Conservation (phyloP, 106 monocot genomes). For the Dendrobium officinale region DNA sequence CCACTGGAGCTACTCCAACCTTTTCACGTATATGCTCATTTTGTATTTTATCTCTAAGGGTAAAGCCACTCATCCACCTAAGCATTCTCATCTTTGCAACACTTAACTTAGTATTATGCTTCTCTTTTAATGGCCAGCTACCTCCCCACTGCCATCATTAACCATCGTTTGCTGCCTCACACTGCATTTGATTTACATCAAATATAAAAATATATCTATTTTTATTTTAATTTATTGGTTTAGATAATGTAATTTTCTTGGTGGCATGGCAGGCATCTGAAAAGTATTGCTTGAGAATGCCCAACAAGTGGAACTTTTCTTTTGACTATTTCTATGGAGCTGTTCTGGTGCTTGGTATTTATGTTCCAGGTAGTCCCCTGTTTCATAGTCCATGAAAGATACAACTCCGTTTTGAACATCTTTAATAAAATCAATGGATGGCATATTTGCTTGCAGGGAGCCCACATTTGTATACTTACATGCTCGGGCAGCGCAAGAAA, state of each 20-base stretch:
- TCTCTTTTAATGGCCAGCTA: too few species aligned
- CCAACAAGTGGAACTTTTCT: slow-evolving; percentile 65
- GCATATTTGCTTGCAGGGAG: slow-evolving; percentile 16
- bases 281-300: slow-evolving; percentile 68
- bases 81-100: too few species aligned
- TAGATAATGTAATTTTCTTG: not conserved
- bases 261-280: slow-evolving; percentile 38
- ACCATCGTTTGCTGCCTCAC: too few species aligned
- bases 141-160: too few species aligned
- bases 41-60: too few species aligned
- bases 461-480: slow-evolving; percentile 25
- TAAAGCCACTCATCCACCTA: too few species aligned
- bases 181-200: too few species aligned
- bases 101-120: too few species aligned
- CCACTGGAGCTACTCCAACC: too few species aligned
- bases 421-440: not conserved
- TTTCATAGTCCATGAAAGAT: not conserved
- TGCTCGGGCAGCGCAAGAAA: slow-evolving; percentile 25
- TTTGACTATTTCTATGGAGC: slow-evolving; percentile 58
- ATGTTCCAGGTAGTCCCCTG: slow-evolving; percentile 38
- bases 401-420: not conserved
- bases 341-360: slow-evolving; percentile 35
- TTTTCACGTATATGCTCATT: too few species aligned
- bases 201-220: too few species aligned
- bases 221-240: too few species aligned